phyloP scores from a whole-genome alignment of 31 red algal genomes.

The Odonthalia washingtoniensis region DNA sequence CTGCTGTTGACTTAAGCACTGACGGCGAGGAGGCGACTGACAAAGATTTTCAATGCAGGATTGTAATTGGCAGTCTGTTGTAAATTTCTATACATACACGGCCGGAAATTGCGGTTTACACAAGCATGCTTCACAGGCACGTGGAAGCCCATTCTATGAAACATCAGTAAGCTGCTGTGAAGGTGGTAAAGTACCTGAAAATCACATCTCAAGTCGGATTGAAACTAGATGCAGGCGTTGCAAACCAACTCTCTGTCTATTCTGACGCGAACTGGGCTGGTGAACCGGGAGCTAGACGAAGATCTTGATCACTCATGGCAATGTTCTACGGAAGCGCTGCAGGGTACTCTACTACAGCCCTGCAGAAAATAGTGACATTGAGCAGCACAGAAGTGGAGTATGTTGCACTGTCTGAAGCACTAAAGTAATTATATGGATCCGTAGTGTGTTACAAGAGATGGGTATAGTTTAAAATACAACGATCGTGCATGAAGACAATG shows the following conservation, averaged over 20 bases:
- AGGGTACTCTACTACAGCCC: constrained; percentile 8
- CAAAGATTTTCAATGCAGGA: neutral
- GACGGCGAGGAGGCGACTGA: neutral
- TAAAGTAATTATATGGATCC: constrained; percentile 15
- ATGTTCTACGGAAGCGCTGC: neutral
- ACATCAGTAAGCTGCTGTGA: neutral
- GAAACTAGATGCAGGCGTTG: neutral
- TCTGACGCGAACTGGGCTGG: constrained; percentile 38
- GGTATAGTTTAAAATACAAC: neutral
- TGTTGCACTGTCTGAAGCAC: constrained; percentile 23
- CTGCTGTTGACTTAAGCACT: neutral
- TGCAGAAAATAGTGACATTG: constrained; percentile 24
- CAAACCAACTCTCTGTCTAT: neutral
- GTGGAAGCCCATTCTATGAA: neutral
- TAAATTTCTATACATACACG: neutral
- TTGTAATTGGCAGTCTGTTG: neutral
- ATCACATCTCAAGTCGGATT: neutral
- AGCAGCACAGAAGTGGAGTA: constrained; percentile 46
- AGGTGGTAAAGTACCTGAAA: constrained; percentile 35
- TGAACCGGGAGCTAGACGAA: constrained; percentile 11
- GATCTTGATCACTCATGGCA: neutral
- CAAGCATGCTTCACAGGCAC: neutral
- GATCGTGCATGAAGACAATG: constrained; percentile 31
- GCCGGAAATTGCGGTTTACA: neutral
- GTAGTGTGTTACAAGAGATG: constrained; percentile 18